Percentiles rank a stretch among this genome's conserved stretches.
Conservation (phyloP, 2,329 filamentous ascomycete species). For the Blumeriella jaapii region DNA sequence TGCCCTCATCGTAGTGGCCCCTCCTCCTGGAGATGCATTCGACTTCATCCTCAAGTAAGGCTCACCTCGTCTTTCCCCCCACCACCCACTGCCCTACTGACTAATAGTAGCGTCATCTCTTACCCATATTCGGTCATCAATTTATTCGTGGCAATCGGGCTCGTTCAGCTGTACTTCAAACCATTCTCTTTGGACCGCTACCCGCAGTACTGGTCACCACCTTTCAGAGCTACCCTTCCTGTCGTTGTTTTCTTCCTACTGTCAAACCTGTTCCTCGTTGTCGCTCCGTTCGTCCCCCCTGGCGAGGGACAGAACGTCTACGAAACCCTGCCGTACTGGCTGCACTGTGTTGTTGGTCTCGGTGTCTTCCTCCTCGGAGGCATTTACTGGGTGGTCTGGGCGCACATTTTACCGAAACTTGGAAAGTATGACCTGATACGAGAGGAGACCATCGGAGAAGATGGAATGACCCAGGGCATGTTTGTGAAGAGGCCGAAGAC, state of each 20-base stretch:
- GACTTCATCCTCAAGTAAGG: slow-evolving; percentile 48
- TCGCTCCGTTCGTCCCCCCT: slow-evolving; percentile 47
- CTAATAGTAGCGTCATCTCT: slow-evolving; percentile 40
- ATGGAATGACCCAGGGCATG: slow-evolving; percentile 46
- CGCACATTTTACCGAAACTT: slow-evolving; percentile 38
- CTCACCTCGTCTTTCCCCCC: background rate
- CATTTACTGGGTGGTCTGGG: slow-evolving; percentile 46
- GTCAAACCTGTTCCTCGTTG: slow-evolving; percentile 48
- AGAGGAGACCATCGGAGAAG: slow-evolving; percentile 42
- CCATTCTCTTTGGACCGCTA: slow-evolving; percentile 35
- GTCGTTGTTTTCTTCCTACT: slow-evolving; percentile 47
- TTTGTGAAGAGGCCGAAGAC: slow-evolving; percentile 4
- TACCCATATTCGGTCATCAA: slow-evolving; percentile 51
- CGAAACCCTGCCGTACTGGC: slow-evolving; percentile 42
- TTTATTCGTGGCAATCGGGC: slow-evolving; percentile 39
- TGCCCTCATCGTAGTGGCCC: slow-evolving; percentile 53
- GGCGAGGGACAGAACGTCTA: slow-evolving; percentile 41
- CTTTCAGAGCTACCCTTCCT: slow-evolving; percentile 42
- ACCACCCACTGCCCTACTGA: background rate
- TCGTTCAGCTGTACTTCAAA: slow-evolving; percentile 42
- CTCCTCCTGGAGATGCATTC: slow-evolving; percentile 56
- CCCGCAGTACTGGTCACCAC: slow-evolving; percentile 40
- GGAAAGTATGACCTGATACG: slow-evolving; percentile 44
- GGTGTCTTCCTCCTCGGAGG: slow-evolving; percentile 41
- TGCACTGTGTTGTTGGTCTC: slow-evolving; percentile 46